Conservation (phyloP, 2,329 filamentous ascomycete genomes). For the Chaetothyriales sp. region DNA sequence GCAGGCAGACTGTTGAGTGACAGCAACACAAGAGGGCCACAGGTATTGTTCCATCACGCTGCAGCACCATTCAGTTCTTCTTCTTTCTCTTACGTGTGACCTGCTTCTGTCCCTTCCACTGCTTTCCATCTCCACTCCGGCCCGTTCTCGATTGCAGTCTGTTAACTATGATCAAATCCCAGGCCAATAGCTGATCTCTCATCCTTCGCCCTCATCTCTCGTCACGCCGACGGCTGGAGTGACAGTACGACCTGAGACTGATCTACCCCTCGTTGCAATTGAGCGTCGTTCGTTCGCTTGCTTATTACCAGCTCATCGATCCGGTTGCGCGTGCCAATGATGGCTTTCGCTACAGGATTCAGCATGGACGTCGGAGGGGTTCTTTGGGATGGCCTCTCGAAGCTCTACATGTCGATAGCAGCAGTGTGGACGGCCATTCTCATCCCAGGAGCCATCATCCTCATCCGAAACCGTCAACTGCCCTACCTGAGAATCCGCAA, state of each 20-base stretch:
- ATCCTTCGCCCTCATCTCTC: background rate
- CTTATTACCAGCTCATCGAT: background rate
- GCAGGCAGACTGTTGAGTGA: background rate
- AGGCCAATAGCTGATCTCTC: background rate
- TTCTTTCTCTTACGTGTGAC: background rate
- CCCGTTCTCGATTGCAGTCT: background rate
- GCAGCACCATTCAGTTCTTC: too few relatives aligned
- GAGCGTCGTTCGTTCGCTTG: background rate
- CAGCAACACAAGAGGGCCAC: background rate
- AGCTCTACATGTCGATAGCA: constrained; percentile 14
- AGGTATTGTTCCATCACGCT: background rate
- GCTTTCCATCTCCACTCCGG: background rate
- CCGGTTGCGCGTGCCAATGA: background rate
- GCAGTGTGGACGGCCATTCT: constrained; percentile 23
- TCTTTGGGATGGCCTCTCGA: constrained; percentile 15
- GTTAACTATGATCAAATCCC: background rate
- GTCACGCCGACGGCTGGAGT: background rate
- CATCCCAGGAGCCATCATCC: constrained; percentile 20
- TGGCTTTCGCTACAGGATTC: constrained; percentile 8
- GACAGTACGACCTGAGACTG: background rate
- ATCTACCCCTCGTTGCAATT: background rate
- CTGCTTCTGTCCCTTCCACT: background rate
- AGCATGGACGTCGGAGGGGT: constrained; percentile 14
- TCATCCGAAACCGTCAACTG: constrained; percentile 21
- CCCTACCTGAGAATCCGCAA: constrained; percentile 26